Evolutionary conservation across 495 filamentous ascomycete species (phyloP).

Genomic region (Penicillium steckii): DNA sequence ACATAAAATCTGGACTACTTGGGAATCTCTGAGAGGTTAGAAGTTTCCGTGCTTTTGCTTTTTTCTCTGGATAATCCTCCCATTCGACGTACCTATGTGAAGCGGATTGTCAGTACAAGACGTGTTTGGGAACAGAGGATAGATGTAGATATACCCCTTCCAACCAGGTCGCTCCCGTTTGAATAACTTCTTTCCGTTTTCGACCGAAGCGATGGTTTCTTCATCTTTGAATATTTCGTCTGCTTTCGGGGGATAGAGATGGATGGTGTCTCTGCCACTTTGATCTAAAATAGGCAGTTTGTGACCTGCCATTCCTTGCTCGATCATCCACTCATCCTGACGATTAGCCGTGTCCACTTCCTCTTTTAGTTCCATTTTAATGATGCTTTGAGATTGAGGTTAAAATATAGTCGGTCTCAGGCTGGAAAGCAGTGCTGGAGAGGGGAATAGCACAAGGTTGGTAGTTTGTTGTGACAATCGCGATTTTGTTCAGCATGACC

Average conservation of each 20-base stretch:
- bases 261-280: constrained; percentile 26
- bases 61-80: constrained; percentile 68
- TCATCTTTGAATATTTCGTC: constrained; percentile 32
- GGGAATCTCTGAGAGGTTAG: constrained; percentile 57
- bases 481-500: neutral
- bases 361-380: neutral
- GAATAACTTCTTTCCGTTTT: constrained; percentile 35
- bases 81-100: constrained; percentile 57
- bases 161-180: constrained; percentile 32
- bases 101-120: neutral
- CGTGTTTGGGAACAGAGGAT: too few relatives aligned
- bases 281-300: constrained; percentile 50
- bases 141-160: constrained; percentile 32
- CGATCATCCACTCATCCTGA: constrained; percentile 53
- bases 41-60: constrained; percentile 54
- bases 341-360: constrained; percentile 23
- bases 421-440: neutral
- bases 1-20: constrained; percentile 57
- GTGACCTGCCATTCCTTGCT: constrained; percentile 48
- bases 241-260: constrained; percentile 19
- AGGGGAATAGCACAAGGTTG: too few relatives aligned
- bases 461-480: neutral
- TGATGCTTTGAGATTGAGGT: neutral
- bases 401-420: neutral
- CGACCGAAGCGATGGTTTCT: constrained; percentile 31